Conservation (phyloP, 1,284 basidiomycete species). For the Earliella scabrosa region DNA sequence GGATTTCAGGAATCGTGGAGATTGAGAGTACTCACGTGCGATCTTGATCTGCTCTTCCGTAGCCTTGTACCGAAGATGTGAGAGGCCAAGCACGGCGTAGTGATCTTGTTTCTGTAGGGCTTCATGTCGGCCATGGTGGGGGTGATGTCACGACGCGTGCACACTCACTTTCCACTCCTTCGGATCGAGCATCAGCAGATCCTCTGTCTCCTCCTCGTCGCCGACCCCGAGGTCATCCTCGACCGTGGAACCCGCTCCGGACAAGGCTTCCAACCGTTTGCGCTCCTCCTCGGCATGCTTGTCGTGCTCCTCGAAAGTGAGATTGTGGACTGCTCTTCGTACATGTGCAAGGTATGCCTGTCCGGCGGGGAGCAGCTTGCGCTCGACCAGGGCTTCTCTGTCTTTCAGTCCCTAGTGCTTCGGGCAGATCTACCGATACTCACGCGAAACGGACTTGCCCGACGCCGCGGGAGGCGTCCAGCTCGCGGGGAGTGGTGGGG, state of each 20-base stretch:
- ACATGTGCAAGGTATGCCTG: conserved; percentile 85
- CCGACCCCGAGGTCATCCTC: conserved; percentile 93
- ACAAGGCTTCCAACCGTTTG: conserved; percentile 54
- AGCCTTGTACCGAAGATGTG: conserved; percentile 88
- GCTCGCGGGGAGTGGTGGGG: conserved; percentile 33
- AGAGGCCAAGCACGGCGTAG: conserved; percentile 95
- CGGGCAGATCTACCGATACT: conserved; percentile 16
- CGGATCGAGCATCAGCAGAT: conserved; percentile 81
- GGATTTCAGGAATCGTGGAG: too few species aligned
- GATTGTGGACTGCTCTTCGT: conserved; percentile 72
- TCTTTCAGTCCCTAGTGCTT: conserved; percentile 3
- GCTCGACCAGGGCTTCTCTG: conserved; percentile 39
- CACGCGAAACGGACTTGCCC: conserved; percentile 39
- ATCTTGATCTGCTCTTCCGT: conserved; percentile 94
- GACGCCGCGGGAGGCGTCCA: conserved; percentile 35
- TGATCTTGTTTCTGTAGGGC: conserved; percentile 90
- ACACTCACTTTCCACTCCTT: conserved; percentile 94
- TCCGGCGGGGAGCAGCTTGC: conserved; percentile 78
- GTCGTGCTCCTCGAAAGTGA: conserved; percentile 85
- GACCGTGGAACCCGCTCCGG: conserved; percentile 57
- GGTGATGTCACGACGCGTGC: too few species aligned
- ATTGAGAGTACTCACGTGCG: conserved; percentile 71
- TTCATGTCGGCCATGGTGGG: neutral
- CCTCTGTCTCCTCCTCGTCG: conserved; percentile 85
- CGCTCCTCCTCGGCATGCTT: conserved; percentile 59